Percentiles rank a stretch among this genome's conserved stretches.
Conservation (phyloP, 208 protist genomes). For the Jaenimonas drosophilae region DNA sequence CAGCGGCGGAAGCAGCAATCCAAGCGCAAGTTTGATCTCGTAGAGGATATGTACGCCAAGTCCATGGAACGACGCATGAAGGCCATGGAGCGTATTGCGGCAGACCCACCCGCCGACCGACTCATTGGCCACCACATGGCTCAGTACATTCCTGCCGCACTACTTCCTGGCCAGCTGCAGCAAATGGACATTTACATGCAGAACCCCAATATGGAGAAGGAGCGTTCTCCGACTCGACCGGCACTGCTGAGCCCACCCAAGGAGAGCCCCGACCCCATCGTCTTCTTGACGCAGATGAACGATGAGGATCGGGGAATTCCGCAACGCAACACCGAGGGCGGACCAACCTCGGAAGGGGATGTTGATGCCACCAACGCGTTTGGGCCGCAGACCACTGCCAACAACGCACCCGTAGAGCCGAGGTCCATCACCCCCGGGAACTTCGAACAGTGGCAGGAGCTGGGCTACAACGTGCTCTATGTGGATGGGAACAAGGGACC, state of each 20-base stretch:
- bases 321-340: background rate
- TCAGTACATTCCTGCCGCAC: conserved; percentile 68
- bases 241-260: too few species aligned
- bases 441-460: conserved; percentile 48
- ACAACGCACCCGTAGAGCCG: background rate
- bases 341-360: too few species aligned
- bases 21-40: conserved; percentile 38
- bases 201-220: background rate
- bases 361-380: background rate
- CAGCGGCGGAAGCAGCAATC: conserved; percentile 20
- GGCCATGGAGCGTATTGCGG: conserved; percentile 57
- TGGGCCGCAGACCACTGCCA: background rate
- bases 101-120: conserved; percentile 81
- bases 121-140: conserved; percentile 57
- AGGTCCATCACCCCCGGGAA: conserved; percentile 7
- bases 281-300: conserved; percentile 24
- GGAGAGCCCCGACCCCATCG: conserved; percentile 7
- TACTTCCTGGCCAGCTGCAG: conserved; percentile 23
- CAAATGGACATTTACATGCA: conserved; percentile 4
- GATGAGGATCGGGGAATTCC: background rate
- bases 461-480: conserved; percentile 69
- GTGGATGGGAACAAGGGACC: conserved; percentile 13
- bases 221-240: too few species aligned
- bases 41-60: conserved; percentile 66
- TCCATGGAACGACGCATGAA: conserved; percentile 47